Percentiles rank a stretch among this genome's conserved stretches.
Evolutionary conservation across 2,329 filamentous ascomycete species (phyloP).

Genomic region (Leptosphaerulina australis): DNA sequence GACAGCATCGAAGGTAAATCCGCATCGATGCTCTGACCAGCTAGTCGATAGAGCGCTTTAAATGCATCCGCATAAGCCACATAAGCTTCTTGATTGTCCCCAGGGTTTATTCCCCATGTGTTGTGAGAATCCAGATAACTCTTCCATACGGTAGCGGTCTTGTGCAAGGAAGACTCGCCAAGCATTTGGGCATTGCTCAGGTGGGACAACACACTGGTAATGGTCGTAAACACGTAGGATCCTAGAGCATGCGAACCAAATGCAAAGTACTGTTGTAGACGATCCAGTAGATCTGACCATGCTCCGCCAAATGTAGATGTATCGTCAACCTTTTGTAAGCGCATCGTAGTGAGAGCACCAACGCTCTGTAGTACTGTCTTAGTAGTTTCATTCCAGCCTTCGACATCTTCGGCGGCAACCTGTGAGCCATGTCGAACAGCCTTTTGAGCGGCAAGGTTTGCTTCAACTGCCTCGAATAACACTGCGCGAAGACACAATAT

Average conservation of each 20-base stretch:
- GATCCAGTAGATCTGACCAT: constrained; percentile 75
- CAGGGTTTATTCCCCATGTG: constrained; percentile 26
- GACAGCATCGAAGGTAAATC: constrained; percentile 70
- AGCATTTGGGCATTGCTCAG: constrained; percentile 29
- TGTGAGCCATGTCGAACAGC: constrained; percentile 20
- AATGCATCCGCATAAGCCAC: constrained; percentile 81
- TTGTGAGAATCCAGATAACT: constrained; percentile 40
- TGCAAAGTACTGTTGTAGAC: constrained; percentile 63
- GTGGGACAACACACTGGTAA: constrained; percentile 49
- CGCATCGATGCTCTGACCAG: constrained; percentile 67
- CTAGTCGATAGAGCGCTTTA: constrained; percentile 77
- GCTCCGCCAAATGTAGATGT: constrained; percentile 71
- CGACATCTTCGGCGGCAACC: constrained; percentile 28
- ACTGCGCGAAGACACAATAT: constrained; percentile 80
- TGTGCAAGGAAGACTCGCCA: constrained; percentile 34
- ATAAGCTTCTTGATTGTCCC: constrained; percentile 77
- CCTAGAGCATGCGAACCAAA: constrained; percentile 51
- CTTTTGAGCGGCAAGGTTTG: constrained; percentile 55
- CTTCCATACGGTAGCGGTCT: constrained; percentile 45
- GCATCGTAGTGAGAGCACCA: constrained; percentile 69
- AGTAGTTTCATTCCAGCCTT: constrained; percentile 50
- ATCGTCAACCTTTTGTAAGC: constrained; percentile 72
- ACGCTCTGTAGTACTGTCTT: constrained; percentile 47
- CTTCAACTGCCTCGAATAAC: constrained; percentile 76
- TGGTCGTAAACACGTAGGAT: constrained; percentile 50